Evolutionary conservation across 106 monocot genomes (phyloP).

Genomic region (Apostasia ramifera): DNA sequence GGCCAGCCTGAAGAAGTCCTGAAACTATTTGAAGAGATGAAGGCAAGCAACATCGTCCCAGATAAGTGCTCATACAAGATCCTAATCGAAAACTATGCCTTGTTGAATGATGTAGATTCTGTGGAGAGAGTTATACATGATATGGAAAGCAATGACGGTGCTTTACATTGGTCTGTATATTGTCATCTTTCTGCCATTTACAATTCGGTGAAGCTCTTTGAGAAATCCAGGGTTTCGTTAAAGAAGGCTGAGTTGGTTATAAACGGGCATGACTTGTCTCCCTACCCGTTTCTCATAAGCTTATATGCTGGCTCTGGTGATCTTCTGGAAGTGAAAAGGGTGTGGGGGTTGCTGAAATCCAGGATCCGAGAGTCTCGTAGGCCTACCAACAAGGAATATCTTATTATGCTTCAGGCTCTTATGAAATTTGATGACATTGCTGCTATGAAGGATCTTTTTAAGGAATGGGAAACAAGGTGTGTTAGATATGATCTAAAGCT

Average conservation of each 20-base stretch:
- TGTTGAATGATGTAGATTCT: constrained; percentile 22
- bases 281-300: constrained; percentile 35
- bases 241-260: constrained; percentile 36
- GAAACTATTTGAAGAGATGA: constrained; percentile 27
- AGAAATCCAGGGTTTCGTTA: constrained; percentile 25
- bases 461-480: constrained; percentile 24
- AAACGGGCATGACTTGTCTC: constrained; percentile 10
- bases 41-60: constrained; percentile 11
- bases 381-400: constrained; percentile 33
- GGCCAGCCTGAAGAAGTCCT: constrained; percentile 19
- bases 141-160: constrained; percentile 8
- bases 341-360: constrained; percentile 29
- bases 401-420: constrained; percentile 33
- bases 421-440: constrained; percentile 20
- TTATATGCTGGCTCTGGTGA: constrained; percentile 36
- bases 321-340: constrained; percentile 26
- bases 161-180: constrained; percentile 26
- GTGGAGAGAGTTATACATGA: constrained; percentile 21
- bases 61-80: constrained; percentile 32
- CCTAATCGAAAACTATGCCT: constrained; percentile 25
- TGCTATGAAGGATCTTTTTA: constrained; percentile 18
- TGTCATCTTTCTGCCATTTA: constrained; percentile 36
- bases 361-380: constrained; percentile 1
- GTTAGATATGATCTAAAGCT: constrained; percentile 32
- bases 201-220: constrained; percentile 18